Conservation (phyloP, 768 basidiomycete species). For the Phaeotremella skinneri region DNA sequence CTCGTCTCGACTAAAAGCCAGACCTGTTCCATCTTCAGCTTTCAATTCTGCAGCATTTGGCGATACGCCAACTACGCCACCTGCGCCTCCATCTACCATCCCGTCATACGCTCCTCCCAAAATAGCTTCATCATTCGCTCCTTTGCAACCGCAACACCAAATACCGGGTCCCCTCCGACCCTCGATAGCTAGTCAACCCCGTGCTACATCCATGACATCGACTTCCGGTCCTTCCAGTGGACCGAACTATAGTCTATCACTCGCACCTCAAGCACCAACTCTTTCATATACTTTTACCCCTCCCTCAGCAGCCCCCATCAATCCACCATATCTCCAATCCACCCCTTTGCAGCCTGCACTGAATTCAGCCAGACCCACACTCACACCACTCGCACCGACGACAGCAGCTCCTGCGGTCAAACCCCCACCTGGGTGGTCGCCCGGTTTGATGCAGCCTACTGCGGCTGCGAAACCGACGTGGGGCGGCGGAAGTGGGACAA, state of each 20-base stretch:
- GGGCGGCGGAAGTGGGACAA: constrained; percentile 8
- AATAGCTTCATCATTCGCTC: constrained; percentile 5
- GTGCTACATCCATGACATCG: background rate
- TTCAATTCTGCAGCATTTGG: constrained; percentile 45
- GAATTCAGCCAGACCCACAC: background rate
- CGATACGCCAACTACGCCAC: constrained; percentile 6
- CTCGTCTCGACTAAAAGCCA: constrained; percentile 36
- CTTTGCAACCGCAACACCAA: constrained; percentile 21
- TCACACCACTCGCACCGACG: background rate
- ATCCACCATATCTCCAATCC: constrained; percentile 4
- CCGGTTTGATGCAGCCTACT: constrained; percentile 45
- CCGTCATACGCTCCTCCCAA: background rate
- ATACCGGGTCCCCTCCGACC: background rate
- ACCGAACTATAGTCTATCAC: constrained; percentile 47
- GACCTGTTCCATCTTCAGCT: constrained; percentile 39
- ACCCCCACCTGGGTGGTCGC: constrained; percentile 43
- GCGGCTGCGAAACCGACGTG: constrained; percentile 27
- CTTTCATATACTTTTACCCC: too few relatives aligned
- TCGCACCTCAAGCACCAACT: constrained; percentile 35
- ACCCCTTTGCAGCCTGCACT: background rate
- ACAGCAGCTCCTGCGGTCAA: constrained; percentile 16
- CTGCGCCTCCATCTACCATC: constrained; percentile 5
- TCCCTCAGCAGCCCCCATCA: background rate
- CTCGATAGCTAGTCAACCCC: background rate
- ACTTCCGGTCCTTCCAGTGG: constrained; percentile 16